Percentiles rank a stretch among this genome's conserved stretches.
Evolutionary conservation across 2,329 filamentous ascomycete species (phyloP).

Genomic region (Didymella sp.): DNA sequence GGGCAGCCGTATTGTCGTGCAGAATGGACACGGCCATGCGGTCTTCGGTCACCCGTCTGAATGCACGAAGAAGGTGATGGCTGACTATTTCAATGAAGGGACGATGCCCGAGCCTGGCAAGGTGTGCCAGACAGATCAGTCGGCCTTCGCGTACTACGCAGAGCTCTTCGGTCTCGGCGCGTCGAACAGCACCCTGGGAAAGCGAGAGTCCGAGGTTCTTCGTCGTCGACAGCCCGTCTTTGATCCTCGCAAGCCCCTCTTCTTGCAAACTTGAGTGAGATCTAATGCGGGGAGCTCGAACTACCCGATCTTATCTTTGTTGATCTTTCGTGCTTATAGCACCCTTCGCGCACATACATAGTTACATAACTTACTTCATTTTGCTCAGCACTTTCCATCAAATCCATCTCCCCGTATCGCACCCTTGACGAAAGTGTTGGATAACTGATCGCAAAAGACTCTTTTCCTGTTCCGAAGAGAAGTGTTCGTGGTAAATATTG

Average conservation of each 20-base stretch:
- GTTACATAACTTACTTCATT: not conserved
- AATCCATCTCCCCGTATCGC: constrained; percentile 31
- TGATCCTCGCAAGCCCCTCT: not conserved
- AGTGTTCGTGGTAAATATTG: constrained; percentile 10
- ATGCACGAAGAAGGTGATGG: constrained; percentile 21
- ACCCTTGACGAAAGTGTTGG: too few relatives aligned
- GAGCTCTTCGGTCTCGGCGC: not conserved
- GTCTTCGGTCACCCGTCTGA: constrained; percentile 10
- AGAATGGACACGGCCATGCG: constrained; percentile 25
- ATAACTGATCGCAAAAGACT: too few relatives aligned
- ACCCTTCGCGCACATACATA: not conserved
- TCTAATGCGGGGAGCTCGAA: too few relatives aligned
- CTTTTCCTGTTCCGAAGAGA: constrained; percentile 6
- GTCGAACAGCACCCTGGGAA: not conserved
- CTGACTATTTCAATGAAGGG: constrained; percentile 24
- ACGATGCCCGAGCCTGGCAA: constrained; percentile 21
- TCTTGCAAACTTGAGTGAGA: not conserved
- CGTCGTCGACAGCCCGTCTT: not conserved
- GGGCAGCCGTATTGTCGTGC: constrained; percentile 22
- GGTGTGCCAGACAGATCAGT: constrained; percentile 22
- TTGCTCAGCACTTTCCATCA: constrained; percentile 24
- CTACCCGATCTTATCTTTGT: not conserved
- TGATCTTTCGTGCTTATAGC: not conserved
- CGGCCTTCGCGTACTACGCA: constrained; percentile 13
- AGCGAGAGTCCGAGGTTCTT: not conserved